Conservation (phyloP, 2,329 filamentous ascomycete species). For the Colletotrichum sp. region DNA sequence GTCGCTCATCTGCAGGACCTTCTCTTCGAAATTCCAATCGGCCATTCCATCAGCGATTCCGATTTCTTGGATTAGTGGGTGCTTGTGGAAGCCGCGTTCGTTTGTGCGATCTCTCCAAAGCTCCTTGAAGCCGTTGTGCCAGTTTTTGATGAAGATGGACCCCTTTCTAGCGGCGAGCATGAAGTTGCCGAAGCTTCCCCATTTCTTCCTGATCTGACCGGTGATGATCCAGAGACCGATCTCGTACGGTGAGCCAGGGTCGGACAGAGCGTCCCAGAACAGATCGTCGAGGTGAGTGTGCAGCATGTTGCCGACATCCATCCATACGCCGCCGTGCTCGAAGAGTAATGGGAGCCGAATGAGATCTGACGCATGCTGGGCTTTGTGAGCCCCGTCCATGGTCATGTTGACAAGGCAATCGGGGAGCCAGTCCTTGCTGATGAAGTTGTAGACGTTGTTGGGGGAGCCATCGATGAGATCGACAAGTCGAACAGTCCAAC, state of each 20-base stretch:
- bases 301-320: constrained; percentile 42
- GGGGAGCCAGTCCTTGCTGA: constrained; percentile 34
- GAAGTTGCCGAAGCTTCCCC: constrained; percentile 43
- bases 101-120: constrained; percentile 39
- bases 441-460: constrained; percentile 37
- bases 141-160: constrained; percentile 46
- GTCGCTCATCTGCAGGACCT: constrained; percentile 35
- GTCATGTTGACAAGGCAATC: constrained; percentile 40
- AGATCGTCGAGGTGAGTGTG: constrained; percentile 34
- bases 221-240: constrained; percentile 37
- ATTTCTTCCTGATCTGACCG: constrained; percentile 35
- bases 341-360: constrained; percentile 42
- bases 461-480: constrained; percentile 39
- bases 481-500: constrained; percentile 46
- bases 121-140: constrained; percentile 42
- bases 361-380: constrained; percentile 47
- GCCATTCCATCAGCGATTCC: constrained; percentile 33
- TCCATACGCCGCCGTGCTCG: constrained; percentile 39
- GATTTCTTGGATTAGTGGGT: constrained; percentile 35
- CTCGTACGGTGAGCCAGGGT: constrained; percentile 26
- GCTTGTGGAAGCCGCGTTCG: constrained; percentile 34
- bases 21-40: constrained; percentile 25
- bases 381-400: constrained; percentile 45
- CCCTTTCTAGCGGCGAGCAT: constrained; percentile 46
- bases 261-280: constrained; percentile 36